Evolutionary conservation across 331 rosid species (phyloP), one percentile per base, ranked within the genome.

Genomic region (Malus hybrid): DNA sequence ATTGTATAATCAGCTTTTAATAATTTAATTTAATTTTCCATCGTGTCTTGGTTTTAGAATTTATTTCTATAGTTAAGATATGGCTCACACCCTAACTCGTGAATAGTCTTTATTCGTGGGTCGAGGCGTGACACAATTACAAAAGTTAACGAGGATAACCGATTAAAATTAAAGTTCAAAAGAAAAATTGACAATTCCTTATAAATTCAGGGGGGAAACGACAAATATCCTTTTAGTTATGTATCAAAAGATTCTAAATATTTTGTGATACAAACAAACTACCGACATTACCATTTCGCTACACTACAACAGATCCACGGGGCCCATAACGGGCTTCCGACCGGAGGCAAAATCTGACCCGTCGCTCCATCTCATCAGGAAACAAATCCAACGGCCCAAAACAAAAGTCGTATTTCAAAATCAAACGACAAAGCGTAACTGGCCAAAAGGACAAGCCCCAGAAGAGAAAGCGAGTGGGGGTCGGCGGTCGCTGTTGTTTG

Each of bases 401-500:
- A 69, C 59, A 39, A 33, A 28, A 56, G 52, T 59, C 75, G 24
- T 31, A 48, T 57, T 59, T 27, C 42, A 39, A 46, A 46, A 62
- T 63, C 33, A 42, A 54, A 54, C 48, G 76, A 76, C 72, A 36
- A 73, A 62, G 72, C 13, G 55, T 68, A 5, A 4, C 75, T 19
- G 7, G 72, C 65, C 76, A 33, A 78, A 69, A 31, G 62, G 52
- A 63, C 22, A 52, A 36, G 13, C 0, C 16, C 24, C 33, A 70
- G 31, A 42, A 48, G 65, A 52, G 28, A 70, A 59, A 64, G 50
- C 63, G 61, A 77, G 50, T 31, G 31, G 57, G 29, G 65, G 73
- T 80, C 67, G 70, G 39, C 18, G 13, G 80, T 83, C 76, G 62
- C 80, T 50, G 64, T 79, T 79, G 86, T 88, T 88, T 82, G 81